phyloP scores from a whole-genome alignment of 2,329 filamentous ascomycete species.

The Beauveria sp. region DNA sequence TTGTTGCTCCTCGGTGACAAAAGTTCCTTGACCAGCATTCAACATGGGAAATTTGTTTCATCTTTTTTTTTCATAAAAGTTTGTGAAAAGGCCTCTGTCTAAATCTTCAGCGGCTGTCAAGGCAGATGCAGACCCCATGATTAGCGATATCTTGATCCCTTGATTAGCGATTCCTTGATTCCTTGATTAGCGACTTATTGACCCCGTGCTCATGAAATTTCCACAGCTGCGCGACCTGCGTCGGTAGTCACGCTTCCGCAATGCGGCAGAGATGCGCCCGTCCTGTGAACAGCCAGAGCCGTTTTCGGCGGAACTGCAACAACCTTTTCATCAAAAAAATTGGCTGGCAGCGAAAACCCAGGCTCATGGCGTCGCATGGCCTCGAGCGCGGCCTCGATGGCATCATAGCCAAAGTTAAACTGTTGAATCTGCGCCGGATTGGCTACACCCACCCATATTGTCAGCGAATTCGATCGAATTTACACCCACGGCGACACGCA shows the following conservation, averaged over 20 bases:
- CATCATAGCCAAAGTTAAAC: slow-evolving; percentile 17
- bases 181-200: background rate
- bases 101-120: too few relatives aligned
- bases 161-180: background rate
- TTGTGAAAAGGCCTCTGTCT: too few relatives aligned
- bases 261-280: background rate
- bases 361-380: slow-evolving; percentile 16
- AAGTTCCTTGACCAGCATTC: too few relatives aligned
- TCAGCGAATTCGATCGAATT: background rate
- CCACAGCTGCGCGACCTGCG: background rate
- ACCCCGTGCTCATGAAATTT: background rate
- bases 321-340: slow-evolving; percentile 18
- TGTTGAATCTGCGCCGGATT: slow-evolving; percentile 10
- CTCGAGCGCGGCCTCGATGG: slow-evolving; percentile 13
- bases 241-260: background rate
- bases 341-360: slow-evolving; percentile 13
- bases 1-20: too few relatives aligned
- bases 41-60: too few relatives aligned
- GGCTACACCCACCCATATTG: background rate
- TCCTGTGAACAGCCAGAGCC: too few relatives aligned
- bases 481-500: too few relatives aligned
- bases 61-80: too few relatives aligned
- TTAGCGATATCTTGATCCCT: too few relatives aligned
- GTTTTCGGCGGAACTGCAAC: slow-evolving; percentile 9
- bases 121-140: background rate